Percentiles rank a stretch among this genome's conserved stretches.
Evolutionary conservation across 305 asterid species (phyloP).

Genomic region (Solanum hybrid): DNA sequence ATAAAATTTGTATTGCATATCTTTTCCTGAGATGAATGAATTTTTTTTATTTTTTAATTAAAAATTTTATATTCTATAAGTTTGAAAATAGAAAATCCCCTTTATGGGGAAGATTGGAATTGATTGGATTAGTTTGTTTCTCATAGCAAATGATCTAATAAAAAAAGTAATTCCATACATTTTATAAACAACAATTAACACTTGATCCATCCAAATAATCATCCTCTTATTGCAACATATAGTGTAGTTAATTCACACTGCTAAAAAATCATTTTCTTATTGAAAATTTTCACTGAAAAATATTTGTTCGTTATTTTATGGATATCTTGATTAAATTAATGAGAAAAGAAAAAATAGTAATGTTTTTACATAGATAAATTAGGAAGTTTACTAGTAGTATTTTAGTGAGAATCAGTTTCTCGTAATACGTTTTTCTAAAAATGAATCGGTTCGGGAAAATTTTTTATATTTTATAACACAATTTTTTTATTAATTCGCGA

Average conservation of each 20-base stretch:
- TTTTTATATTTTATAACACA: not conserved
- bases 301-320: too few relatives aligned
- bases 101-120: not conserved
- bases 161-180: not conserved
- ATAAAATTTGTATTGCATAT: not conserved
- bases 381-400: not conserved
- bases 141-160: not conserved
- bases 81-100: too few relatives aligned
- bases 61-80: too few relatives aligned
- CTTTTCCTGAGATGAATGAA: not conserved
- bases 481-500: not conserved
- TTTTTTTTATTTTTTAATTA: too few relatives aligned
- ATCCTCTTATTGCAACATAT: not conserved
- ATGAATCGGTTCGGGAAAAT: not conserved
- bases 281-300: not conserved
- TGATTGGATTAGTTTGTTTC: not conserved
- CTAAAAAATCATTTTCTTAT: not conserved
- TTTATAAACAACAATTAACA: not conserved
- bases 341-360: not conserved
- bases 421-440: not conserved
- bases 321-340: not conserved
- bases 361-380: not conserved
- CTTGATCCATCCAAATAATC: not conserved
- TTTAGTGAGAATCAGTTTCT: not conserved
- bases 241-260: not conserved